phyloP scores from a whole-genome alignment of 2,329 filamentous ascomycete genomes.

The Sporothrix brasiliensis region DNA sequence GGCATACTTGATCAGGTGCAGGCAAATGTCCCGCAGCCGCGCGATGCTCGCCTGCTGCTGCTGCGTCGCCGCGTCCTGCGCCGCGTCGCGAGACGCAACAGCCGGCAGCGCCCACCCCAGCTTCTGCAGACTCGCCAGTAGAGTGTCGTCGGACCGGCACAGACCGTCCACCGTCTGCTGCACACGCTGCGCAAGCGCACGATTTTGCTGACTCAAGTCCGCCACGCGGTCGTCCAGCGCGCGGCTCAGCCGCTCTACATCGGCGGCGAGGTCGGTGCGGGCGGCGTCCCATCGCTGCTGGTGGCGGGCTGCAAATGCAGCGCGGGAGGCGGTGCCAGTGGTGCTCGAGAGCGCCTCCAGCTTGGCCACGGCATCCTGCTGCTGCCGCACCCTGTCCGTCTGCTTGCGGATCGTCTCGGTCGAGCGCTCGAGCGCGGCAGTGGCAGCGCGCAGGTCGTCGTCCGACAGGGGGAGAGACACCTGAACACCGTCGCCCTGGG shows the following conservation, averaged over 20 bases:
- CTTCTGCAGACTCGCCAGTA: slow-evolving; percentile 67
- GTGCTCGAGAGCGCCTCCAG: slow-evolving; percentile 49
- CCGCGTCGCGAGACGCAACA: slow-evolving; percentile 38
- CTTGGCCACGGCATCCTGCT: slow-evolving; percentile 63
- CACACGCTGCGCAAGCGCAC: slow-evolving; percentile 50
- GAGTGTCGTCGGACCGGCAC: slow-evolving; percentile 65
- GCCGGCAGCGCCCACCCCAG: slow-evolving; percentile 63
- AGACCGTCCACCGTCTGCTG: slow-evolving; percentile 54
- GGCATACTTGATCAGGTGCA: slow-evolving; percentile 60
- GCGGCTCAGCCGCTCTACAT: slow-evolving; percentile 54
- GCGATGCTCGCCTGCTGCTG: slow-evolving; percentile 58
- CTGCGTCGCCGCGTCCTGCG: slow-evolving; percentile 41
- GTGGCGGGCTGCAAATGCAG: slow-evolving; percentile 44
- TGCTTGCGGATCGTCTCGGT: slow-evolving; percentile 67
- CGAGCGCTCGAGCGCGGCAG: slow-evolving; percentile 65
- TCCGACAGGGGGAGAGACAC: slow-evolving; percentile 55
- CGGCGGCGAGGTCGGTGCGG: slow-evolving; percentile 47
- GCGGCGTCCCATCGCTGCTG: slow-evolving; percentile 48
- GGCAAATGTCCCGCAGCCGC: slow-evolving; percentile 62
- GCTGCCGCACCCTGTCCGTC: slow-evolving; percentile 61
- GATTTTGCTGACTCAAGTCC: slow-evolving; percentile 57
- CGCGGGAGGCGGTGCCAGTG: slow-evolving; percentile 44
- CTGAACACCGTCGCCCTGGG: slow-evolving; percentile 35
- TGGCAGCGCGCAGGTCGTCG: slow-evolving; percentile 62
- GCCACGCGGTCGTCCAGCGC: slow-evolving; percentile 51